These are phyloP conservation scores for Macrolepiota albuminosa DNA, from an alignment of 768 basidiomycete species.

Conservation along the genomic window DNA sequence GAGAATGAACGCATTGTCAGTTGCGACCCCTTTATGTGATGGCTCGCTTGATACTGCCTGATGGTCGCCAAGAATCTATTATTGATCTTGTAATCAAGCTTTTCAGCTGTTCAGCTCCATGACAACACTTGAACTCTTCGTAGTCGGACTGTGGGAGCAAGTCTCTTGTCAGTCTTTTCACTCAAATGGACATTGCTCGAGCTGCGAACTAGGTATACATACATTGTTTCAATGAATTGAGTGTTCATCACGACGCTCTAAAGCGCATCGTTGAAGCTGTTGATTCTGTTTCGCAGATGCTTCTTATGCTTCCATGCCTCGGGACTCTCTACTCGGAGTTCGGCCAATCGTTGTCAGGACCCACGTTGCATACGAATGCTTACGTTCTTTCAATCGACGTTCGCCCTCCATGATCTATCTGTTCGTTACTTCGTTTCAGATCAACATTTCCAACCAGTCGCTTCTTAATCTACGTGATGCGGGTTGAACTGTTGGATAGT, in stretches of 20 bases:
- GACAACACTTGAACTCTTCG: background rate
- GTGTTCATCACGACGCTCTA: background rate
- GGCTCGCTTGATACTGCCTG: background rate
- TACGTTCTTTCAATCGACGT: background rate
- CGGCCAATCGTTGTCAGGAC: background rate
- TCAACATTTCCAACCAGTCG: background rate
- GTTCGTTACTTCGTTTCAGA: background rate
- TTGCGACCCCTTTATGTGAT: background rate
- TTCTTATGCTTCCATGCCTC: background rate
- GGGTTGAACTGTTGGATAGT: background rate
- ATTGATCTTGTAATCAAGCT: background rate
- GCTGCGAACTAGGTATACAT: background rate
- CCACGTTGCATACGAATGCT: background rate
- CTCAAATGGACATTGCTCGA: background rate
- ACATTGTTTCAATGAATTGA: background rate
- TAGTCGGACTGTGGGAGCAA: background rate
- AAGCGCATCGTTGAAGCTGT: background rate
- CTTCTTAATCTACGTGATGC: background rate
- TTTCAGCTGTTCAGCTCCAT: background rate
- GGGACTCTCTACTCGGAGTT: background rate
- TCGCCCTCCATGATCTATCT: background rate
- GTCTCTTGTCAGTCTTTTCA: no score
- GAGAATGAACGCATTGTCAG: background rate
- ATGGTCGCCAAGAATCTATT: background rate
- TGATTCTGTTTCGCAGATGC: background rate